A percentile compares a stretch with the other conserved stretches of the same genome.
phyloP scores from a whole-genome alignment of 2,329 filamentous ascomycete genomes.

The Colletotrichum somersetense region DNA sequence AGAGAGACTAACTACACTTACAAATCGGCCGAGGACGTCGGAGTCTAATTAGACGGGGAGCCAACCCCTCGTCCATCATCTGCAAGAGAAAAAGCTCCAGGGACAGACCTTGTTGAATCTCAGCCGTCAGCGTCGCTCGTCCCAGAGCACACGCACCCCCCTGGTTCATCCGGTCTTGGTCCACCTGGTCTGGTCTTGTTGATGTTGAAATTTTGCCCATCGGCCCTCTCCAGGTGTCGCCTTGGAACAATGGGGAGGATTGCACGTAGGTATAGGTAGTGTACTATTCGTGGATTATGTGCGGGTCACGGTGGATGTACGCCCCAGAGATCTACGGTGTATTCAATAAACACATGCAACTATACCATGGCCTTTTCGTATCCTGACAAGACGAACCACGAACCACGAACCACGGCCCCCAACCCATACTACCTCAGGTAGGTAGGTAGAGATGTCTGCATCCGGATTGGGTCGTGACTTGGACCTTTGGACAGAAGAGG shows the following conservation, averaged over 20 bases:
- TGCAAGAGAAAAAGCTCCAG: neutral
- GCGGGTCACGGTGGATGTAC: neutral
- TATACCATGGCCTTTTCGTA: slow-evolving; percentile 2
- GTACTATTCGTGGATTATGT: too few relatives aligned
- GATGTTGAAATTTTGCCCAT: neutral
- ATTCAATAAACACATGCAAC: neutral
- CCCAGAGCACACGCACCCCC: neutral
- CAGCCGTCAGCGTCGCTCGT: slow-evolving; percentile 12
- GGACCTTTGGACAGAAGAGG: neutral
- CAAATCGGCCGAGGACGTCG: neutral
- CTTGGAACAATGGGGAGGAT: neutral
- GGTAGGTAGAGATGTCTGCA: neutral
- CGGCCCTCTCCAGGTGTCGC: neutral
- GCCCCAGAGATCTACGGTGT: neutral
- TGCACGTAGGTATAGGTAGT: too few relatives aligned
- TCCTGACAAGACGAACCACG: slow-evolving; percentile 1
- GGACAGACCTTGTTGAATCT: slow-evolving; percentile 12
- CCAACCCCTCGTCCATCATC: neutral
- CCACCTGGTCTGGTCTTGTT: neutral
- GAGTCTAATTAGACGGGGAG: neutral
- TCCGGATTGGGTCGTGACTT: slow-evolving; percentile 6
- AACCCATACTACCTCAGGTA: neutral
- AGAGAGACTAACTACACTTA: neutral
- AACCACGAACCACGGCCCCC: neutral
- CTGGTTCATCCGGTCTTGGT: neutral